Base-by-base conservation (phyloP, 768 basidiomycete genomes). In the Cystofilobasidium macerans region DNA sequence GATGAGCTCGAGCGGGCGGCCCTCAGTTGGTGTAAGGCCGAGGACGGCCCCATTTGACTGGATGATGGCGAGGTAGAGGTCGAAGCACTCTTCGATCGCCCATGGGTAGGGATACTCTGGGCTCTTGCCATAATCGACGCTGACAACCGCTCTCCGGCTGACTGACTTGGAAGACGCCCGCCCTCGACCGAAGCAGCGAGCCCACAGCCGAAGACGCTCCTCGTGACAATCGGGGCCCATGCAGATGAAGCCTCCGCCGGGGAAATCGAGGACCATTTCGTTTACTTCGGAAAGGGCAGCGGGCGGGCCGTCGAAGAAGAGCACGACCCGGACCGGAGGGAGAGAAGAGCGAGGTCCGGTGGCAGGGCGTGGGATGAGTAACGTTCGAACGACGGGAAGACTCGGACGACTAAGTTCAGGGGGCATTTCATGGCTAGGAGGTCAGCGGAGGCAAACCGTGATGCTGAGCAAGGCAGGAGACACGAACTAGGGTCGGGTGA, bases 21-120 rank as follows among this genome's bases (percentile, higher is more conserved):
- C 89, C 20, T 85, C 85, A 6, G 48, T 5, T 26, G 48, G n/a
- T 6, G 7, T 4, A 84, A 98, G 90, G 6, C 94, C 94, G 62
- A 99, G 83, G 26, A 84, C 78, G 57, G 80, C 77, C 12, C 93
- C 95, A 68, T 80, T 85, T 20, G 88, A 86, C 74, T 89, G 86
- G 24, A 86, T 82, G 26, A 99, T 78, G 11, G 88, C 79, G 35
- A 83, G 81, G 75, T 95, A 99, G 7, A 83, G 81, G 77, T 98
- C 95, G 75, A 91, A 95, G 20, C 86, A 86, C 72, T 98, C 93
- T 74, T 98, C 92, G 68, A 92, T 86, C 6, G 92, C 91, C 76
- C 88, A 98, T 0, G 95, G 95, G 75, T 91, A 99, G 16, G 94
- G 95, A 91, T 90, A 94, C 81, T 97, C 92, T 7, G 93, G 92